These are phyloP conservation scores for Periconia sp. DNA, from an alignment of 2,329 filamentous ascomycete species.

Conservation along the genomic window DNA sequence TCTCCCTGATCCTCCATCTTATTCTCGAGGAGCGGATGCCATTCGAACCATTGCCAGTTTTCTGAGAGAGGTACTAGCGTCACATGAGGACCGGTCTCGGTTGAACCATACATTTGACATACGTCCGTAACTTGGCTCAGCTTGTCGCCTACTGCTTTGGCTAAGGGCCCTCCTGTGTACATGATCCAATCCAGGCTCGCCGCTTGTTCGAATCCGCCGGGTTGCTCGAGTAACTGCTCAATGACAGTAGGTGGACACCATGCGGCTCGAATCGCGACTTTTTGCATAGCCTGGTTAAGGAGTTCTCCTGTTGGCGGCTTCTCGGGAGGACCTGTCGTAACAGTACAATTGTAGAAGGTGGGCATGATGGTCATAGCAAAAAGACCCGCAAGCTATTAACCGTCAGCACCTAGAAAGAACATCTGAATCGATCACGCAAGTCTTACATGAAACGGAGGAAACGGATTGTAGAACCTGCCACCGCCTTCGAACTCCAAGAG, in stretches of 20 bases:
- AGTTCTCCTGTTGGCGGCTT: constrained; percentile 15
- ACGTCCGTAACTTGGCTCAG: constrained; percentile 16
- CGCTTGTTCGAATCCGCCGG: constrained; percentile 12
- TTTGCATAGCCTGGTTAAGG: constrained; percentile 15
- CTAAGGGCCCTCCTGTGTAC: constrained; percentile 20
- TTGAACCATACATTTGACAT: constrained; percentile 19
- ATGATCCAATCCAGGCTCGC: constrained; percentile 11
- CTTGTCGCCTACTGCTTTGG: constrained; percentile 16
- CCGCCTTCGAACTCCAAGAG: constrained; percentile 11
- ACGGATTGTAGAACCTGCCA: constrained; percentile 14
- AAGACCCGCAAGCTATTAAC: constrained; percentile 18
- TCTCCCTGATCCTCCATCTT: constrained; percentile 19
- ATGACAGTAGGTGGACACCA: constrained; percentile 18
- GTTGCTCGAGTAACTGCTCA: constrained; percentile 17
- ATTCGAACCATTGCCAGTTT: constrained; percentile 23
- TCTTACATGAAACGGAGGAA: constrained; percentile 19
- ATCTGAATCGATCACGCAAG: too few species aligned
- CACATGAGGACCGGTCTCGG: constrained; percentile 17
- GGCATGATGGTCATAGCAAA: constrained; percentile 16
- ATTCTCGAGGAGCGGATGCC: constrained; percentile 13
- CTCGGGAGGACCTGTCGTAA: constrained; percentile 10
- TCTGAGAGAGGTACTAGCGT: constrained; percentile 10
- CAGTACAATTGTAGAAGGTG: constrained; percentile 16
- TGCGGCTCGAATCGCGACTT: constrained; percentile 12
- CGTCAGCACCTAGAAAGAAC: too few species aligned